phyloP scores from a whole-genome alignment of 495 filamentous ascomycete genomes.

The Penicillium coffeae region DNA sequence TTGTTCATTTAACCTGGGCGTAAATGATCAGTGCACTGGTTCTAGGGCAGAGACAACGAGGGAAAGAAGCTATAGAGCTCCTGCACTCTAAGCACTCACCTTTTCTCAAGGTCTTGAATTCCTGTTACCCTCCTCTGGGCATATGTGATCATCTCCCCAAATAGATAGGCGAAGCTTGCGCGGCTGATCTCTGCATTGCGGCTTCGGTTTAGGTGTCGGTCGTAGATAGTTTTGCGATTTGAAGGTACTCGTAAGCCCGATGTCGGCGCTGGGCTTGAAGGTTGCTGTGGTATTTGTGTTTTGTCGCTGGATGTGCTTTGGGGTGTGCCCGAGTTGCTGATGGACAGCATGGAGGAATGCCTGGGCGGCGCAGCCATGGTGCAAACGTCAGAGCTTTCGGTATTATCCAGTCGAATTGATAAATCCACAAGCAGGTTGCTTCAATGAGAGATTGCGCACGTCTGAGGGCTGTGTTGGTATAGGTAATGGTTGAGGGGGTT shows the following conservation, averaged over 20 bases:
- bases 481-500: background rate
- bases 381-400: constrained; percentile 1
- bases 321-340: constrained; percentile 28
- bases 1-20: constrained; percentile 82
- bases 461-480: background rate
- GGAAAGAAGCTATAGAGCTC: too few relatives aligned
- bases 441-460: background rate
- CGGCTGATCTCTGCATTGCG: constrained; percentile 84
- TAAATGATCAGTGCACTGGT: background rate
- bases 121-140: constrained; percentile 86
- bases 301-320: constrained; percentile 25
- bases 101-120: constrained; percentile 88
- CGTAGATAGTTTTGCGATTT: constrained; percentile 95
- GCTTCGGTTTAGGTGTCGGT: constrained; percentile 86
- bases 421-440: background rate
- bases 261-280: constrained; percentile 36
- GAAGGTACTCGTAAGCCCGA: constrained; percentile 88
- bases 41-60: too few relatives aligned
- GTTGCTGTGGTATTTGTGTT: constrained; percentile 23
- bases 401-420: background rate
- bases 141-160: constrained; percentile 95
- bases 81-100: constrained; percentile 46
- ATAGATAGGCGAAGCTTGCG: constrained; percentile 91
- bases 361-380: constrained; percentile 35
- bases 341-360: constrained; percentile 37